Conservation (phyloP, 1,284 basidiomycete genomes). For the Apiotrichum mycotoxinovorans region DNA sequence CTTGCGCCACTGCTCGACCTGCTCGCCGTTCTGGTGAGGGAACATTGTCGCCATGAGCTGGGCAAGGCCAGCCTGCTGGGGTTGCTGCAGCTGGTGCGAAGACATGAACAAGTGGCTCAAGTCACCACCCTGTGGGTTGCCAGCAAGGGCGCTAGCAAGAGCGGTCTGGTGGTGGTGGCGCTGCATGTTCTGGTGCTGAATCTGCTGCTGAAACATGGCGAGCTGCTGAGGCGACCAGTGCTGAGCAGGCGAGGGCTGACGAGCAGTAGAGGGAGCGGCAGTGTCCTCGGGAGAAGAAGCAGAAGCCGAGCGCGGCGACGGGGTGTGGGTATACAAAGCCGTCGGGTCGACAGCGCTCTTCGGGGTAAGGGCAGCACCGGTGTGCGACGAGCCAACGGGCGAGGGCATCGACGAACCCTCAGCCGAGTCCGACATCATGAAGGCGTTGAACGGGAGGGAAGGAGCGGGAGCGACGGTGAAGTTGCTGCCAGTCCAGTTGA, state of each 20-base stretch:
- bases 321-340: conserved; percentile 22
- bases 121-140: conserved; percentile 11
- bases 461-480: conserved; percentile 11
- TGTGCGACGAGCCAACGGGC: conserved; percentile 20
- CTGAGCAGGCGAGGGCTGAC: conserved; percentile 3
- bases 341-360: conserved; percentile 16
- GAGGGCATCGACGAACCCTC: conserved; percentile 23
- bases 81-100: conserved; percentile 4
- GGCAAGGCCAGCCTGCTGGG: conserved; percentile 24
- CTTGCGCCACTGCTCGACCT: conserved; percentile 26
- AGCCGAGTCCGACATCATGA: conserved; percentile 29
- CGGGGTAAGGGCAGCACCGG: conserved; percentile 29
- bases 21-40: conserved; percentile 25
- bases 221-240: conserved; percentile 30
- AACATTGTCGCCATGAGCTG: conserved; percentile 33
- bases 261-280: not conserved
- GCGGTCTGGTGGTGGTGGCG: conserved; percentile 18
- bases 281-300: conserved; percentile 14
- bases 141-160: conserved; percentile 1
- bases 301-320: conserved; percentile 32
- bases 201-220: conserved; percentile 29
- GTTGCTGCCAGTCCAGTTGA: conserved; percentile 10
- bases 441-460: conserved; percentile 23
- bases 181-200: conserved; percentile 23
- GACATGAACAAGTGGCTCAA: conserved; percentile 19